Evolutionary conservation across 164 flowering plant species (phyloP).

Genomic region (Santalum album): DNA sequence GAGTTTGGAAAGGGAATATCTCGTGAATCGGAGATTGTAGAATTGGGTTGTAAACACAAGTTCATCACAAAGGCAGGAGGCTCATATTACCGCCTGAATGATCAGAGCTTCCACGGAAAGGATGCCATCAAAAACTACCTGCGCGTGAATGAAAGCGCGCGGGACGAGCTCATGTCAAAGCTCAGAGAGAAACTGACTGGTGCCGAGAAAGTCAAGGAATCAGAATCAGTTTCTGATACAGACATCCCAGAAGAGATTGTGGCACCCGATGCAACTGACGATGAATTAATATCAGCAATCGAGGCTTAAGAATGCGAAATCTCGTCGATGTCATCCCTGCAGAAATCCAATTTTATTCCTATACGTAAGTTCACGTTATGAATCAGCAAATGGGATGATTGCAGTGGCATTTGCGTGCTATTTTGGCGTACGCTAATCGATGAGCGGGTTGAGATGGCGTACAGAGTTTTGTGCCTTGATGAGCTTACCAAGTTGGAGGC

Average conservation of each 20-base stretch:
- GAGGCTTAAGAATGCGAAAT: conserved; percentile 26
- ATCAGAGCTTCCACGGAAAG: conserved; percentile 44
- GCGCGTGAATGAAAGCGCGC: conserved; percentile 24
- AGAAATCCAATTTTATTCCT: no score
- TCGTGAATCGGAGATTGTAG: conserved; percentile 60
- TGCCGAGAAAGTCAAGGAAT: conserved; percentile 14
- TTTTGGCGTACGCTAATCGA: no score
- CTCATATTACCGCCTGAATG: conserved; percentile 31
- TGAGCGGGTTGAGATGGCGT: no score
- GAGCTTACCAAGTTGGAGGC: no score
- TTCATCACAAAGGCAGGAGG: conserved; percentile 45
- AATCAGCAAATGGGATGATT: no score
- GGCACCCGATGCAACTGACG: conserved; percentile 39
- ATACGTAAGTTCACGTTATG: no score
- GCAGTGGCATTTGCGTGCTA: no score
- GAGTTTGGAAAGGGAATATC: conserved; percentile 87
- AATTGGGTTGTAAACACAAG: conserved; percentile 55
- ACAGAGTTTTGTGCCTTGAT: no score
- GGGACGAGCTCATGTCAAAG: conserved; percentile 48
- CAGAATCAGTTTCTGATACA: conserved; percentile 6
- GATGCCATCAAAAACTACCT: conserved; percentile 54
- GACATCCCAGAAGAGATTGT: conserved; percentile 8
- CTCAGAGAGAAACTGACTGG: conserved; percentile 52
- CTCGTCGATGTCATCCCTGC: no score
- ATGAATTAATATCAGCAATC: conserved; percentile 38